Conservation (phyloP, 768 basidiomycete genomes). For the Termitomyces sp. region DNA sequence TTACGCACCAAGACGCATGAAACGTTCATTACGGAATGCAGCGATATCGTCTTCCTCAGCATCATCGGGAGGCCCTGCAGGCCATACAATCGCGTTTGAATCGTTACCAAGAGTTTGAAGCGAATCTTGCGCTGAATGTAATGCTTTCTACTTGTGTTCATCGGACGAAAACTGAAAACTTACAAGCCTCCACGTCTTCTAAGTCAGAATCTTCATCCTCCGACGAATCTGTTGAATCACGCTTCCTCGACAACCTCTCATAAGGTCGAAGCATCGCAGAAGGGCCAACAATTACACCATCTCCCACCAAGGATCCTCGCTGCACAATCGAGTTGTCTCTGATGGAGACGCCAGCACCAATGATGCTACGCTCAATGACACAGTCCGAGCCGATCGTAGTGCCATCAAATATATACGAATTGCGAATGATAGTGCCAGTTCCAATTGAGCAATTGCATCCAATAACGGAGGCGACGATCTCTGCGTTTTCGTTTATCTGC, state of each 20-base stretch:
- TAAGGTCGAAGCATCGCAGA: conserved; percentile 61
- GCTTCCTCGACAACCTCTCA: conserved; percentile 61
- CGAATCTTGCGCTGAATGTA: conserved; percentile 40
- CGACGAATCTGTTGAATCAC: conserved; percentile 28
- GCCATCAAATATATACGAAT: conserved; percentile 83
- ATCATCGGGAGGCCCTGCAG: conserved; percentile 55
- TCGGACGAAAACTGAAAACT: conserved; percentile 16
- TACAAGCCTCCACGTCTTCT: conserved; percentile 64
- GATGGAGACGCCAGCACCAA: conserved; percentile 74
- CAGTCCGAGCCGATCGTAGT: conserved; percentile 66
- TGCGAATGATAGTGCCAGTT: conserved; percentile 55
- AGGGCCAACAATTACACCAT: conserved; percentile 78
- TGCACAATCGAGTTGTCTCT: conserved; percentile 62
- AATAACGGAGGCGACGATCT: conserved; percentile 69
- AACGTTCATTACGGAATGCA: conserved; percentile 56
- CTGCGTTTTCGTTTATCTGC: conserved; percentile 58
- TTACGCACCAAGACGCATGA: conserved; percentile 65
- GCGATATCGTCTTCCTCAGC: conserved; percentile 60
- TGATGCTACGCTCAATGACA: conserved; percentile 70
- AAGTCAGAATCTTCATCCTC: conserved; percentile 51
- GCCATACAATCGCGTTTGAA: conserved; percentile 82
- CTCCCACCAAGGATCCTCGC: conserved; percentile 75
- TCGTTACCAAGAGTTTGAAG: conserved; percentile 53
- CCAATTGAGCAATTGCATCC: conserved; percentile 75
- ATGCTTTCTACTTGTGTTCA: neutral